These are phyloP conservation scores for Tuber microsphaerosporum DNA, from an alignment of 495 filamentous ascomycete genomes.

Conservation along the genomic window DNA sequence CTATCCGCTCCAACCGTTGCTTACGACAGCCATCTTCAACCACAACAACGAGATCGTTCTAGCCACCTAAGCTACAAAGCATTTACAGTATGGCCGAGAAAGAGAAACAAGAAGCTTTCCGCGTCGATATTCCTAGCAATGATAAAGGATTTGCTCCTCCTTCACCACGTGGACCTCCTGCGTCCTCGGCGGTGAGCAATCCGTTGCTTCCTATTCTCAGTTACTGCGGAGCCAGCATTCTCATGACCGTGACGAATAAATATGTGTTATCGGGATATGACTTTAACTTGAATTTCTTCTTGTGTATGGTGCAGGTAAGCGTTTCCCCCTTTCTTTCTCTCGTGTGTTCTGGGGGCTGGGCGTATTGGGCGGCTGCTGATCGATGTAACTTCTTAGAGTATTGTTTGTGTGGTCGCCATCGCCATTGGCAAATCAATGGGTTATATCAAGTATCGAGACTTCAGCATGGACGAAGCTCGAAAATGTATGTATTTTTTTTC, in stretches of 20 bases:
- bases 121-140: slow-evolving; percentile 57
- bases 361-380: slow-evolving; percentile 18
- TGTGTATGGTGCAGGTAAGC: slow-evolving; percentile 83
- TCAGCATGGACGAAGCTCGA: slow-evolving; percentile 79
- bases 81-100: slow-evolving; percentile 57
- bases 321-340: not conserved
- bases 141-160: slow-evolving; percentile 49
- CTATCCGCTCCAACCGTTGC: not conserved
- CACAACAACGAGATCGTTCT: not conserved
- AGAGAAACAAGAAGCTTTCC: slow-evolving; percentile 74
- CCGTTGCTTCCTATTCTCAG: slow-evolving; percentile 73
- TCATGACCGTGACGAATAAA: slow-evolving; percentile 99
- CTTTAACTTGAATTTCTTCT: slow-evolving; percentile 96
- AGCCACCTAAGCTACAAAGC: slow-evolving; percentile 7
- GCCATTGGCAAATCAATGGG: slow-evolving; percentile 71
- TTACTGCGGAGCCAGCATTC: slow-evolving; percentile 90
- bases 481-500: slow-evolving; percentile 56
- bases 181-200: slow-evolving; percentile 54
- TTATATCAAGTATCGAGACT: slow-evolving; percentile 84
- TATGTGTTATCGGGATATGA: slow-evolving; percentile 83
- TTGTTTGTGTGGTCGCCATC: slow-evolving; percentile 87
- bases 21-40: not conserved
- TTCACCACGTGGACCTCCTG: slow-evolving; percentile 40
- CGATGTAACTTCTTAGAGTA: slow-evolving; percentile 52
- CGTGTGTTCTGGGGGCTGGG: not conserved